Conservation (phyloP, 495 filamentous ascomycete species). For the Aspergillus ostianus region DNA sequence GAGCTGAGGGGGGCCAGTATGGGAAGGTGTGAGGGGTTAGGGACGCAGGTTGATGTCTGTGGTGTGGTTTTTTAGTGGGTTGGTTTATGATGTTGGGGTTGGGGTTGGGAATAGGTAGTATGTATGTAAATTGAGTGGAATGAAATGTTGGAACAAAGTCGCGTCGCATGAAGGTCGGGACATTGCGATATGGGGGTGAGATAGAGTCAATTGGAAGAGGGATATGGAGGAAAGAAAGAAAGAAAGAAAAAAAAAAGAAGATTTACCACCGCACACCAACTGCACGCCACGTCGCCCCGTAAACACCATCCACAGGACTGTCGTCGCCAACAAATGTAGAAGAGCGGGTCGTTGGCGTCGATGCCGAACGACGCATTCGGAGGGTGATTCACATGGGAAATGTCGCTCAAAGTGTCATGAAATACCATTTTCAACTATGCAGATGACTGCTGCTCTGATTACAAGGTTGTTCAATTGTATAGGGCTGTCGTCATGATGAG, state of each 20-base stretch:
- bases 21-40: slow-evolving; percentile 40
- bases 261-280: slow-evolving; percentile 56
- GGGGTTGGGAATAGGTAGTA: slow-evolving; percentile 1
- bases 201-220: neutral
- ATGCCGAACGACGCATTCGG: slow-evolving; percentile 10
- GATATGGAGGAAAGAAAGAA: neutral
- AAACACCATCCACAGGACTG: slow-evolving; percentile 47
- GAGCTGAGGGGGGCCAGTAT: slow-evolving; percentile 46
- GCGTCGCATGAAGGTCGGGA: neutral
- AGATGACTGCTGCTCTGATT: neutral
- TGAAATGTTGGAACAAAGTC: neutral
- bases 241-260: neutral
- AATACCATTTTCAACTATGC: neutral
- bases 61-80: neutral
- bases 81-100: neutral
- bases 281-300: slow-evolving; percentile 39
- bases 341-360: slow-evolving; percentile 30
- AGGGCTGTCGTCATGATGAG: neutral
- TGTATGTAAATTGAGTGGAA: neutral
- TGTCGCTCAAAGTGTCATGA: too few species aligned
- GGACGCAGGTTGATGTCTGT: slow-evolving; percentile 52
- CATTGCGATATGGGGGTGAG: neutral
- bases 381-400: neutral
- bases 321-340: slow-evolving; percentile 44
- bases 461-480: neutral